Base-by-base conservation (phyloP, 441 rosid genomes). In the Iberis amara region DNA sequence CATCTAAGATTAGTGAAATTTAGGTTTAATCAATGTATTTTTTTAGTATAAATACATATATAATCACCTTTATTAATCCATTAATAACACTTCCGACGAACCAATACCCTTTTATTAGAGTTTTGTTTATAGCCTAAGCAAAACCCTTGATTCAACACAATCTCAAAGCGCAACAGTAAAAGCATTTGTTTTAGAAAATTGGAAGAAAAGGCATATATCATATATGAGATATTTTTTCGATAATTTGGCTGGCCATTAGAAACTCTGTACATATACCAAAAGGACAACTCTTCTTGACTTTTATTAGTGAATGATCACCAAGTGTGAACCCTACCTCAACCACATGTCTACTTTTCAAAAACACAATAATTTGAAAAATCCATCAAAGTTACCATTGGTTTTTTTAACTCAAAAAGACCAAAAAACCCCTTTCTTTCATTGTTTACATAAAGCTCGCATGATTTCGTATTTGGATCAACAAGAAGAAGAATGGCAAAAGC, bases 401-500 rank as follows among this genome's bases (percentile, higher is more conserved):
- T 56, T 28, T 49, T 12, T 0, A 42, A 15, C 8, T 55, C 6
- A 26, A 38, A 55, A 63, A 9, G 33, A 55, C 62, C 45, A 15
- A 8, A 41, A 42, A 8, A 6, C 9, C 62, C 59, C 32, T 15
- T 42, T 4, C 3, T 21, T 40, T 41, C 39, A 4, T 35, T 9
- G 0, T 56, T 57, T 64, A 64, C 57, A 48, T 55, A 64, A 64
- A 48, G 37, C 35, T 41, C 51, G 14, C 39, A 55, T 40, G 9
- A 48, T 42, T 33, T 48, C 36, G 35, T 8, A 33, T 23, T 27
- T 15, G n/a, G 31, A 64, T 55, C 46, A 33, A 14, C 48, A 0
- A 15, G 13, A 10, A 18, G 27, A n/a, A 41, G 66, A 57, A 87
- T 87, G 96, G 62, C 82, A 33, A 85, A 74, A 52, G 62, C 77